Evolutionary conservation across 352 stramenopile genomes (phyloP), one percentile per base, ranked within the genome.

Genomic region (Globisporangium nagaii): DNA sequence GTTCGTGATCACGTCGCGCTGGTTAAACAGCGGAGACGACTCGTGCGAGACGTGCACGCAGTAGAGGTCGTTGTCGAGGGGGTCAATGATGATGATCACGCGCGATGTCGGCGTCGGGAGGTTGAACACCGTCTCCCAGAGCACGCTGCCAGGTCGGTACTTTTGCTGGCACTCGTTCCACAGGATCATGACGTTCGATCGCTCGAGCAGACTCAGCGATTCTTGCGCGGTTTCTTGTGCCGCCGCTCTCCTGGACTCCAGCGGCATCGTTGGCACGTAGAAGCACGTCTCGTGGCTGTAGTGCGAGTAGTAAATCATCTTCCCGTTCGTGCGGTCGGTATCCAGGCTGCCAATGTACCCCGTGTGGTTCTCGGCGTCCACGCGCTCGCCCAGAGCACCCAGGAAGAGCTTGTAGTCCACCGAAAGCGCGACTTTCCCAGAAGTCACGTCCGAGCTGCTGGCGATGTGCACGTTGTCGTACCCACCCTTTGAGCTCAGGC

Each of bases 141-240:
- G 63, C 22, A 88, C 75, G 27, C 68, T 90, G 1, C 82, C 82
- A 4, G 82, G 84, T 12, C 70, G 73, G 43, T 95, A 95, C 28
- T 84, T 89, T 62, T 91, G 80, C 52, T 95, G 84, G 36, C 71
- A 88, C 45, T 95, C 84, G 48, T 93, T 95, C 84, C 84, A 95
- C 34, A 95, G 67, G 45, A 95, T 92, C 27, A 95, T 58, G 20
- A 93, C 82, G 19, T 87, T 90, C 9, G 81, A 73, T 30, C 79
- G 68, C 56, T 79, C 70, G 24, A 93, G 68, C 2, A 91, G 57
- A 22, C 42, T 62, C 15, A 70, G 63, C 17, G 65, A 59, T 53
- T 67, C 69, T 15, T 56, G 58, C 9, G 45, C 47, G 46, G 47
- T 42, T 58, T 71, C 44, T 36, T 68, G 57, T 61, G 60, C 60